Evolutionary conservation across 805 yeast genomes (phyloP).

Genomic region (Blastobotrys muscicola): DNA sequence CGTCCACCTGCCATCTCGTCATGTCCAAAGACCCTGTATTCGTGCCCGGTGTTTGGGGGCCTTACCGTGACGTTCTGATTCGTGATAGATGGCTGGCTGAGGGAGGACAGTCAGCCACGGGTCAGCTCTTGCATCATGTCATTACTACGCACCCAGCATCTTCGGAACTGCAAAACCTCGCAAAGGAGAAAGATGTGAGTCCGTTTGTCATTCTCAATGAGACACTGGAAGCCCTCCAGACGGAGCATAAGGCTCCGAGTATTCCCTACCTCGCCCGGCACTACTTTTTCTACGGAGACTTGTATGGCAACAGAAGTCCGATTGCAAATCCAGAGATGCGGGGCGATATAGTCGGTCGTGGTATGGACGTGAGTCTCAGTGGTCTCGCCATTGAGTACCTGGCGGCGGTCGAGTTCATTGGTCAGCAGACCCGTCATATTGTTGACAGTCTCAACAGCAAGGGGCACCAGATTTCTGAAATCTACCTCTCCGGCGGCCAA

Average conservation of each 20-base stretch:
- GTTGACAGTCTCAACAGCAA: constrained; percentile 71
- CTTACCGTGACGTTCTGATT: constrained; percentile 89
- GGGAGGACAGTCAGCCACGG: constrained; percentile 98
- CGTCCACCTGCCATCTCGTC: constrained; percentile 93
- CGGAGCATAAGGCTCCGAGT: constrained; percentile 50
- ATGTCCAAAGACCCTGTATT: constrained; percentile 77
- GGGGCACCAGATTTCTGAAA: constrained; percentile 68
- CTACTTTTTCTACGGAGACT: constrained; percentile 89
- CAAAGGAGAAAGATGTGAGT: constrained; percentile 54
- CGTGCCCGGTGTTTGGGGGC: constrained; percentile 98
- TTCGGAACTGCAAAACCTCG: constrained; percentile 53
- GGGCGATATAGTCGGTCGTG: constrained; percentile 84
- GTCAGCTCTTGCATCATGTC: constrained; percentile 85
- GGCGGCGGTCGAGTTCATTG: constrained; percentile 95
- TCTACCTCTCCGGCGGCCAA: constrained; percentile 94
- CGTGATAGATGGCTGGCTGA: constrained; percentile 91
- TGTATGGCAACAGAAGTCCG: constrained; percentile 96
- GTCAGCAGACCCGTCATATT: constrained; percentile 94
- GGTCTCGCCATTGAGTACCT: constrained; percentile 78
- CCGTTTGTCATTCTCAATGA: constrained; percentile 78
- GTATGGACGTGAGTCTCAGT: constrained; percentile 81
- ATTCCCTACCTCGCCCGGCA: constrained; percentile 76
- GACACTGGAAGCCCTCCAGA: constrained; percentile 56
- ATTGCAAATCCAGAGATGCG: constrained; percentile 91
- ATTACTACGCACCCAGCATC: constrained; percentile 84